phyloP scores from a whole-genome alignment of 225 moss, liverwort and hornwort genomes.

The Ulota crispa region DNA sequence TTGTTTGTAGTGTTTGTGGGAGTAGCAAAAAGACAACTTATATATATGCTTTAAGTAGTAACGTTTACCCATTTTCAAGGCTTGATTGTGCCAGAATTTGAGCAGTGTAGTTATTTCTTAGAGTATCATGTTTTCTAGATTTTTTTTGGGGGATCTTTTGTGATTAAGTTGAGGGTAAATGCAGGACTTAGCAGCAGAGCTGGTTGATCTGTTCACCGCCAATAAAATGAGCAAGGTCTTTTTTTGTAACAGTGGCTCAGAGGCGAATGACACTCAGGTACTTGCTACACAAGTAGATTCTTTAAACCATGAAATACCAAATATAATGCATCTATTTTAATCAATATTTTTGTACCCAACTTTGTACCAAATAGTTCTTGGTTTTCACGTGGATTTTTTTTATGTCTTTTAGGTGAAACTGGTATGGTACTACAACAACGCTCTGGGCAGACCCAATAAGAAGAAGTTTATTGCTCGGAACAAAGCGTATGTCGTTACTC shows the following conservation, averaged over 20 bases:
- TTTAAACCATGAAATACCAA: background rate
- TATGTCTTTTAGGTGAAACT: constrained; percentile 69
- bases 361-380: background rate
- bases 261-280: constrained; percentile 97
- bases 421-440: constrained; percentile 99
- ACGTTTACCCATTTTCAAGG: background rate
- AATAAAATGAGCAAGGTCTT: constrained; percentile 84
- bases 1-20: background rate
- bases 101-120: background rate
- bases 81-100: background rate
- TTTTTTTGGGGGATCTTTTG: background rate
- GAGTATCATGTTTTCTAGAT: background rate
- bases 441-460: constrained; percentile 78
- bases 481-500: constrained; percentile 58
- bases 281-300: background rate
- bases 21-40: background rate
- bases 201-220: constrained; percentile 72
- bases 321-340: background rate
- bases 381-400: background rate
- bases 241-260: constrained; percentile 95
- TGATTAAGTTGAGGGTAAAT: constrained; percentile 9
- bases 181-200: constrained; percentile 74
- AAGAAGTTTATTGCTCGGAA: constrained; percentile 90
- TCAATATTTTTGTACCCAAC: background rate
- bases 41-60: background rate